Evolutionary conservation across 1,139 yeast genomes (phyloP).

Genomic region (Magnusiomyces ingens): DNA sequence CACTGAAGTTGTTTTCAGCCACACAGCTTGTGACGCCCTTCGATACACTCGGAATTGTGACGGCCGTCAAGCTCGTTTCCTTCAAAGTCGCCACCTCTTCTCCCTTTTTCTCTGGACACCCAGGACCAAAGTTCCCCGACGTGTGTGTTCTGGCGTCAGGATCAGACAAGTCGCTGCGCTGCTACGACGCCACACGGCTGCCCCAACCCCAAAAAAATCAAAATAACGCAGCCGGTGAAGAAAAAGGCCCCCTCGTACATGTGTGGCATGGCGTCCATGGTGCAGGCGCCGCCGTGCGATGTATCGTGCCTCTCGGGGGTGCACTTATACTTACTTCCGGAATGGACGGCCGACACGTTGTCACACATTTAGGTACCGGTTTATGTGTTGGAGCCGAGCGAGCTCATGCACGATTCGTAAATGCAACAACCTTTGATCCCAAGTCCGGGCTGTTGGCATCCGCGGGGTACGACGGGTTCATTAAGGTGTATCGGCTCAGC

Average conservation of each 20-base stretch:
- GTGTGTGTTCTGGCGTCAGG: constrained; percentile 5
- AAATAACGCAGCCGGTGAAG: too few species aligned
- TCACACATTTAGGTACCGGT: constrained; percentile 10
- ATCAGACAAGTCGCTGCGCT: constrained; percentile 11
- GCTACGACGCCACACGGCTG: constrained; percentile 2
- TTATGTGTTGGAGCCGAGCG: constrained; percentile 1
- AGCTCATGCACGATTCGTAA: constrained; percentile 11
- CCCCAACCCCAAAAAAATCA: too few species aligned
- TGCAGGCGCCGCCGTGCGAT: constrained; percentile 10
- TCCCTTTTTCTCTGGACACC: neutral
- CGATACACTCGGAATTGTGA: constrained; percentile 10
- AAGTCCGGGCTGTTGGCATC: constrained; percentile 2
- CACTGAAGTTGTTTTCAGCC: neutral
- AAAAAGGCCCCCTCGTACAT: neutral
- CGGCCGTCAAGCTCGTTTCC: constrained; percentile 3
- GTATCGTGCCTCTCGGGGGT: constrained; percentile 3
- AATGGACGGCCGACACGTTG: constrained; percentile 13
- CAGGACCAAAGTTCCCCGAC: neutral
- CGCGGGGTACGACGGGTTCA: constrained; percentile 12
- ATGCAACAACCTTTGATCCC: constrained; percentile 6
- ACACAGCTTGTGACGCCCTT: constrained; percentile 3
- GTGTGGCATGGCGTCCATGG: constrained; percentile 10
- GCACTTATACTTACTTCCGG: constrained; percentile 12
- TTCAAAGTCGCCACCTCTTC: too few species aligned
- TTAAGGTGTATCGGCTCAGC: constrained; percentile 5